Percentiles rank a stretch among this genome's conserved stretches.
phyloP scores from a whole-genome alignment of 1,284 basidiomycete species.

The Sanghuangporus weigelae region DNA sequence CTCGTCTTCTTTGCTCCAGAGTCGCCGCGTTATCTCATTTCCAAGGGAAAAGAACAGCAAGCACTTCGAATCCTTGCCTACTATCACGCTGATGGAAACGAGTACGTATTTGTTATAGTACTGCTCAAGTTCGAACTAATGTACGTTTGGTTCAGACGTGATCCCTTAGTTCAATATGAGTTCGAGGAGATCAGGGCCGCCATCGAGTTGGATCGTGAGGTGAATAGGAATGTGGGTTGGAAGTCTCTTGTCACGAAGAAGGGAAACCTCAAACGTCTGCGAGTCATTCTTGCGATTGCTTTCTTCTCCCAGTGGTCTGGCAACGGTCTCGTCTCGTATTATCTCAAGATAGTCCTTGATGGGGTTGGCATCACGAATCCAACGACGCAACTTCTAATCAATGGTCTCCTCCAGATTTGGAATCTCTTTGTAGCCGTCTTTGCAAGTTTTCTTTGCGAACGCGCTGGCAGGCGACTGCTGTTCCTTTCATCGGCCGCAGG shows the following conservation, averaged over 20 bases:
- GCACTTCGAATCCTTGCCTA: slow-evolving; percentile 46
- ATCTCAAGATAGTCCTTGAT: slow-evolving; percentile 33
- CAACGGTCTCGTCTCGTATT: slow-evolving; percentile 47
- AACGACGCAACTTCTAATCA: slow-evolving; percentile 55
- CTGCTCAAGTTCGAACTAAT: not conserved
- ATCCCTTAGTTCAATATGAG: slow-evolving; percentile 57
- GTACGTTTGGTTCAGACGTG: slow-evolving; percentile 29
- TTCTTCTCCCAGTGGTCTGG: slow-evolving; percentile 66
- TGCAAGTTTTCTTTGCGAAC: slow-evolving; percentile 20
- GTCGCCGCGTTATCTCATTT: slow-evolving; percentile 55
- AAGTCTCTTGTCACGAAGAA: slow-evolving; percentile 41
- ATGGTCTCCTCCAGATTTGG: slow-evolving; percentile 44
- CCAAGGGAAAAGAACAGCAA: slow-evolving; percentile 43
- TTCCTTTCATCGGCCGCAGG: slow-evolving; percentile 22
- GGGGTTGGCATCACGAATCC: slow-evolving; percentile 44
- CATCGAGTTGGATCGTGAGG: slow-evolving; percentile 41
- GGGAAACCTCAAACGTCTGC: slow-evolving; percentile 49
- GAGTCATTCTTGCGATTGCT: slow-evolving; percentile 52
- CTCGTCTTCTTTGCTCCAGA: slow-evolving; percentile 55
- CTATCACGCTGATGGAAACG: slow-evolving; percentile 50
- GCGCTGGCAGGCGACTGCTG: slow-evolving; percentile 19
- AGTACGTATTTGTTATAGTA: slow-evolving; percentile 27
- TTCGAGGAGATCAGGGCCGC: slow-evolving; percentile 57
- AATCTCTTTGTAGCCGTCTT: slow-evolving; percentile 22
- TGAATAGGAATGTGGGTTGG: slow-evolving; percentile 42